phyloP scores from a whole-genome alignment of 176 grass and related monocot genomes.

The Zea luxurians region DNA sequence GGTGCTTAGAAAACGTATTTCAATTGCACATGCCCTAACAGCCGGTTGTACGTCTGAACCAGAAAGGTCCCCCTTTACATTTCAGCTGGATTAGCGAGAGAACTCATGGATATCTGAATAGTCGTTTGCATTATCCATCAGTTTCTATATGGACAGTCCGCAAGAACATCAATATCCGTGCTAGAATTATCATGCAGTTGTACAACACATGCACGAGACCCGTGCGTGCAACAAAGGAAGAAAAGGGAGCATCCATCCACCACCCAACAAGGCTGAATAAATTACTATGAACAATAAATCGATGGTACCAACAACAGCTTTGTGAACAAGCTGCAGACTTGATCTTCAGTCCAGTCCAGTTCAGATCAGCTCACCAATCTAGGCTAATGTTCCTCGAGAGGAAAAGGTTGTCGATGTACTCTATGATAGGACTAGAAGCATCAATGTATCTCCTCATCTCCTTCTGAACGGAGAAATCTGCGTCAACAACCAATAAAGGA shows the following conservation, averaged over 20 bases:
- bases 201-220: slow-evolving; percentile 34
- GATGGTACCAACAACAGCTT: slow-evolving; percentile 37
- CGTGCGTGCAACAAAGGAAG: slow-evolving; percentile 21
- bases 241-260: slow-evolving; percentile 34
- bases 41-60: neutral
- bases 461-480: slow-evolving; percentile 82
- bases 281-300: slow-evolving; percentile 34
- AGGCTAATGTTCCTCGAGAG: slow-evolving; percentile 80
- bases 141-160: neutral
- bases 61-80: neutral
- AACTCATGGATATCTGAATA: neutral
- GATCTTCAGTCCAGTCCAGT: slow-evolving; percentile 25
- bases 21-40: too few species aligned
- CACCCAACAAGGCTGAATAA: slow-evolving; percentile 45
- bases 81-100: neutral
- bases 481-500: slow-evolving; percentile 15
- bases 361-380: slow-evolving; percentile 87
- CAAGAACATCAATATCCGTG: slow-evolving; percentile 23
- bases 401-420: slow-evolving; percentile 93
- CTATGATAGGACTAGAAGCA: slow-evolving; percentile 74
- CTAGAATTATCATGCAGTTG: slow-evolving; percentile 40
- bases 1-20: too few species aligned
- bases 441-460: slow-evolving; percentile 97
- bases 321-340: slow-evolving; percentile 25
- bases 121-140: neutral